These are phyloP conservation scores for Saturnispora kantuleensis DNA, from an alignment of 805 yeast genomes.

Conservation along the genomic window DNA sequence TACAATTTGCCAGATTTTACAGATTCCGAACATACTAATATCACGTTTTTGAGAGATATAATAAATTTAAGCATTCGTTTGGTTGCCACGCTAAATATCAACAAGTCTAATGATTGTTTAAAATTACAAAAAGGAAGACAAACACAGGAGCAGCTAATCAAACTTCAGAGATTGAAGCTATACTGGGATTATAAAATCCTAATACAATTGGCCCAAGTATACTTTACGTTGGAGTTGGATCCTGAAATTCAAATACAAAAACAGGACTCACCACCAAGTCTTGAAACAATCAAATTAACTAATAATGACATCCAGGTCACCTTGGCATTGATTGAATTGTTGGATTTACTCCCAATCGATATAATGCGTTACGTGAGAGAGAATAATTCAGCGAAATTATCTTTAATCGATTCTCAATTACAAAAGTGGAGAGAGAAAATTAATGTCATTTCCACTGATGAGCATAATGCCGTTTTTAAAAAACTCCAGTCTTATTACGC, in stretches of 20 bases:
- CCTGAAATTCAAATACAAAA: constrained; percentile 13
- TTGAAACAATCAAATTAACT: constrained; percentile 27
- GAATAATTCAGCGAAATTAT: constrained; percentile 12
- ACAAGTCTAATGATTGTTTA: constrained; percentile 13
- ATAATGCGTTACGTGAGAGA: constrained; percentile 17
- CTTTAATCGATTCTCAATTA: constrained; percentile 18
- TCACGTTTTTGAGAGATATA: constrained; percentile 33
- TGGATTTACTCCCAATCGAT: constrained; percentile 25
- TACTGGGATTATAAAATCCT: constrained; percentile 36
- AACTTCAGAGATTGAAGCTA: constrained; percentile 29
- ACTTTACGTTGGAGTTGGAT: constrained; percentile 18
- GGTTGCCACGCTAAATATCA: constrained; percentile 36
- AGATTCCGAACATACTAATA: constrained; percentile 24
- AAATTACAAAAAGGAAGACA: background rate
- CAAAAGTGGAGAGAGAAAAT: constrained; percentile 20
- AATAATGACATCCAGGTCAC: constrained; percentile 28
- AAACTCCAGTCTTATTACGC: constrained; percentile 24
- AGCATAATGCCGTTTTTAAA: constrained; percentile 18
- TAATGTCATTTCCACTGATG: constrained; percentile 15
- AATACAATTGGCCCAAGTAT: constrained; percentile 21
- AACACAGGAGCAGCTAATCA: constrained; percentile 15
- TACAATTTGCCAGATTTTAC: constrained; percentile 14
- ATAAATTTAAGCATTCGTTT: constrained; percentile 32
- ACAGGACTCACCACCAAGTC: constrained; percentile 23
- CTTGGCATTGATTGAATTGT: constrained; percentile 24